Evolutionary conservation across 352 stramenopile genomes (phyloP), one percentile per base, ranked within the genome.

Genomic region (Aphanomyces cochlioides): DNA sequence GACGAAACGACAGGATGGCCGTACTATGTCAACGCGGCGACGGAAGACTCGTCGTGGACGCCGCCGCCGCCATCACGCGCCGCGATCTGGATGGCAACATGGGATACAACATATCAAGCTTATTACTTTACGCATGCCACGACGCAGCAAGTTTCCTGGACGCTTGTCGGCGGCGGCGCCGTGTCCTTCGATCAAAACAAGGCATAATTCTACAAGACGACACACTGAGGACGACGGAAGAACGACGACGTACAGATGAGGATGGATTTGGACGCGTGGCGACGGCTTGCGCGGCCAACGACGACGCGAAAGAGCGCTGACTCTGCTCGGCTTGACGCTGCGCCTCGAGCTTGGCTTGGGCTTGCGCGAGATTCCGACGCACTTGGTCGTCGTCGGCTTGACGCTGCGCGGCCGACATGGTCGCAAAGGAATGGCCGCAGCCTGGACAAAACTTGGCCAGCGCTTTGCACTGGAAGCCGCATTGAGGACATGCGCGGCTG

Each of bases 361-460:
- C 84, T 13, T 79, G 76, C 56, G 84, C 86, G 36, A 94, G 58
- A 72, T 94, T 94, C 41, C 78, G 83, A 21, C 81, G 81, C 48
- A 94, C 83, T 75, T 94, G 79, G 36, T 90, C 82, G 50, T 94
- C 84, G 17, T 92, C 86, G 19, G 43, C 43, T 36, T 70, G 17
- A 4, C 45, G 13, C 10, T 59, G 28, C 3, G 53, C 50, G n/a
- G 36, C 64, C n/a, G 47, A 34, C 38, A 50, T 54, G 10, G 48
- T 21, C 57, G 83, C 82, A 70, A 92, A 94, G 67, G 90, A 92
- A 66, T 89, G 90, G 47, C 86, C 86, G 45, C 86, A 94, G 36
- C 78, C 77, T 56, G 92, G 78, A 75, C 86, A 94, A 67, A 94
- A 94, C 67, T 94, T 94, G 54, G 84, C 83, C 5, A 77, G 74